Percentiles rank a stretch among this genome's conserved stretches.
These are phyloP conservation scores for Atkinsonella texensis DNA, from an alignment of 2,329 filamentous ascomycete species.

Conservation along the genomic window DNA sequence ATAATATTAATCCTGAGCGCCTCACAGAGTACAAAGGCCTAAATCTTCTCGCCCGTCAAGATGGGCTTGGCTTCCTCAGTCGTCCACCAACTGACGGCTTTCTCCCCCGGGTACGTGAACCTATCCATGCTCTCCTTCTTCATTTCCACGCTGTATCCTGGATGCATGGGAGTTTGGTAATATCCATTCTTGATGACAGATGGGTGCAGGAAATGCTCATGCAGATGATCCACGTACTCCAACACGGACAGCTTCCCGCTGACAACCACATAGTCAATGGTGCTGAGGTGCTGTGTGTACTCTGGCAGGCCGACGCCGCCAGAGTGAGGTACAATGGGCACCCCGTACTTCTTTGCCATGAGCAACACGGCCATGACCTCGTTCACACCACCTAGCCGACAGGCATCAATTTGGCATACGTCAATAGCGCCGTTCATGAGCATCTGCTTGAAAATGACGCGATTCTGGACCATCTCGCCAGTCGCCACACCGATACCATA, in stretches of 20 bases:
- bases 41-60: slow-evolving; percentile 49
- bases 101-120: slow-evolving; percentile 64
- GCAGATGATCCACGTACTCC: slow-evolving; percentile 87
- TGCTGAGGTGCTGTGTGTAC: slow-evolving; percentile 86
- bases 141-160: slow-evolving; percentile 92
- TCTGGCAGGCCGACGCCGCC: slow-evolving; percentile 85
- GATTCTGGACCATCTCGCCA: slow-evolving; percentile 92
- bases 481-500: slow-evolving; percentile 75
- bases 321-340: slow-evolving; percentile 80
- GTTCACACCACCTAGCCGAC: slow-evolving; percentile 80
- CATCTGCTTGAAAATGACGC: slow-evolving; percentile 88
- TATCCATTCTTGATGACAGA: slow-evolving; percentile 71
- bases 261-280: slow-evolving; percentile 85
- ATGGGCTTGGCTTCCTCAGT: slow-evolving; percentile 68
- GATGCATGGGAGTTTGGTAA: slow-evolving; percentile 71
- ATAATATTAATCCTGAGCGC: too few species aligned
- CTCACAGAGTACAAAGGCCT: slow-evolving; percentile 6
- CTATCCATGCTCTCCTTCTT: slow-evolving; percentile 74
- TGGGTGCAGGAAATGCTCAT: slow-evolving; percentile 85
- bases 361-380: slow-evolving; percentile 84
- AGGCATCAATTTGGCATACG: slow-evolving; percentile 82
- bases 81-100: slow-evolving; percentile 77
- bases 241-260: slow-evolving; percentile 69
- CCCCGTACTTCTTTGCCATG: slow-evolving; percentile 65
- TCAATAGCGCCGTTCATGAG: slow-evolving; percentile 71